Base-by-base conservation (phyloP, 2,329 filamentous ascomycete species). In the Xylariaceae sp. region DNA sequence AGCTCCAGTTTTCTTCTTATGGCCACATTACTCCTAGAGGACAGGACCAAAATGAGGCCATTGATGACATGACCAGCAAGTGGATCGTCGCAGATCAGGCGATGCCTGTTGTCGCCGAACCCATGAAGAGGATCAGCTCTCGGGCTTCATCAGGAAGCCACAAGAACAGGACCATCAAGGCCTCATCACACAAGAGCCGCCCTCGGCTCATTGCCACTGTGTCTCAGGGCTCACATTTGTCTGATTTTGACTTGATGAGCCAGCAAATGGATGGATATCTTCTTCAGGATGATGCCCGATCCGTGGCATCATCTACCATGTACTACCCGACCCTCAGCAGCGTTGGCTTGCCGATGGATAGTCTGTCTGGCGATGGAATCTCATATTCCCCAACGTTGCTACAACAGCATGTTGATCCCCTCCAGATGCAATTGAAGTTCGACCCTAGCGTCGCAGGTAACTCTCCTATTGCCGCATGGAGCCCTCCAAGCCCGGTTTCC, bases 391-490 rank as follows among this genome's bases (percentile, higher is more conserved):
- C 47, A 33, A 56, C 68, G 45, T 70, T 74, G 49, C 53, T 75
- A 45, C 69, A 71, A 55, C 76, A 80, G 59, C 76, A 80, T 53
- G 74, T 81, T 61, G 72, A 79, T 58, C 77, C 78, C 41, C 67
- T 72, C 42, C 75, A 80, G 53, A 75, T 79, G 66, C 72, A 73
- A 53, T 63, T 79, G 57, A 74, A 75, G 56, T 74, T 74, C 62
- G 75, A 79, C 53, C 61, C 71, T 36, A 70, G 67, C 52, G 58
- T 78, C 47, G 60, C 69, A 39, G 72, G 70, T 50, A 67, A 71
- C 54, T 79, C 77, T 21, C 77, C 77, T 10, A 68, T 70, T 40
- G 68, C 72, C 45, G 79, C 74, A 67, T 73, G 73, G 55, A 74
- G 71, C 54, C 63, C 60, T 38, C 71, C 75, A 54, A 78, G 74